These are phyloP conservation scores for Cercospora berteroae DNA, from an alignment of 2,329 filamentous ascomycete genomes.

Conservation along the genomic window DNA sequence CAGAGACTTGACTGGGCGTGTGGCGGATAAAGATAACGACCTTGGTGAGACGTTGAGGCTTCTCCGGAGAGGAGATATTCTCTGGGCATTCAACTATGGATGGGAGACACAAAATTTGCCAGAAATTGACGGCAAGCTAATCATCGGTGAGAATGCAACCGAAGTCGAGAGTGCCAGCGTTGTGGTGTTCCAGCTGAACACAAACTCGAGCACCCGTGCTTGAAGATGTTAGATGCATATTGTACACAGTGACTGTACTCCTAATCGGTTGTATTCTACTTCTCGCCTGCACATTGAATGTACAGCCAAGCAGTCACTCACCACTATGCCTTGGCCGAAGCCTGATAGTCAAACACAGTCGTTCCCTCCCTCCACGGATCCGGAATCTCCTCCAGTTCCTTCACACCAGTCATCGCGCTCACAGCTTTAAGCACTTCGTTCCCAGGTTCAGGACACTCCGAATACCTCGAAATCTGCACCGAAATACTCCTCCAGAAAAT, in stretches of 20 bases:
- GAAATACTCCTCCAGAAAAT: conserved; percentile 19
- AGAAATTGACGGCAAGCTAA: conserved; percentile 15
- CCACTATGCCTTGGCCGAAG: not conserved
- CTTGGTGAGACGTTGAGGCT: conserved; percentile 27
- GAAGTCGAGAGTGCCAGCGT: conserved; percentile 25
- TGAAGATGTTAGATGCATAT: not conserved
- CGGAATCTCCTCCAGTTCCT: conserved; percentile 14
- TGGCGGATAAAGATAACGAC: conserved; percentile 20
- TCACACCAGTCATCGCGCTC: conserved; percentile 11
- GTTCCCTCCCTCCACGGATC: conserved; percentile 20
- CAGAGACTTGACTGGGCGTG: conserved; percentile 20
- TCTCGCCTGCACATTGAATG: not conserved
- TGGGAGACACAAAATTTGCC: conserved; percentile 22
- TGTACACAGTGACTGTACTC: not conserved
- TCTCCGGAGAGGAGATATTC: conserved; percentile 21
- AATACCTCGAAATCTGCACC: conserved; percentile 18
- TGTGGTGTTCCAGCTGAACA: conserved; percentile 24
- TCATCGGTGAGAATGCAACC: conserved; percentile 21
- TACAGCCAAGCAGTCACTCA: not conserved
- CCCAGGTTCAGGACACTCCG: conserved; percentile 15
- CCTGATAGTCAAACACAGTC: conserved; percentile 18
- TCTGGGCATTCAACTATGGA: conserved; percentile 31
- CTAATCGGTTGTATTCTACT: not conserved
- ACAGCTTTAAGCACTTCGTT: conserved; percentile 15
- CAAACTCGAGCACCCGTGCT: not conserved